These are phyloP conservation scores for Lichtheimia corymbifera DNA, from an alignment of 371 early-diverging fungal genomes.

Conservation along the genomic window DNA sequence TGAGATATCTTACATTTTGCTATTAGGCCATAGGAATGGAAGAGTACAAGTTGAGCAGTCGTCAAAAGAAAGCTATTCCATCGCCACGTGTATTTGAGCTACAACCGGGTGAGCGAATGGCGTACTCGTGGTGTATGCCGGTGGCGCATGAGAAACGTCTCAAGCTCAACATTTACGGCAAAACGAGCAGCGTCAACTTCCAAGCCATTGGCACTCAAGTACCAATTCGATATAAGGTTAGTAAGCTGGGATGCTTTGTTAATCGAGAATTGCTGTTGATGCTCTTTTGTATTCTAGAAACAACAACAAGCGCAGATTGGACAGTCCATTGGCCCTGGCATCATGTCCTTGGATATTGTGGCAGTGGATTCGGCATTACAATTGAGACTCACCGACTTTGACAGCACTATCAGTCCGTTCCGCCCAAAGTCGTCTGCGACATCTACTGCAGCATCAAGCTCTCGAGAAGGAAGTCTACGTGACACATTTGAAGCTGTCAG, in stretches of 20 bases:
- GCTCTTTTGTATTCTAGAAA: slow-evolving; percentile 10
- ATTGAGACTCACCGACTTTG: slow-evolving; percentile 74
- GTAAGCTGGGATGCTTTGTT: background rate
- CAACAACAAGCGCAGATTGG: slow-evolving; percentile 10
- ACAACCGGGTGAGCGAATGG: slow-evolving; percentile 42
- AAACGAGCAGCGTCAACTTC: slow-evolving; percentile 75
- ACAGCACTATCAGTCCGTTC: slow-evolving; percentile 62
- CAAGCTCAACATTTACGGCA: slow-evolving; percentile 68
- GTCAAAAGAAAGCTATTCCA: slow-evolving; percentile 30
- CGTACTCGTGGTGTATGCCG: slow-evolving; percentile 95
- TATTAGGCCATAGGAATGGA: slow-evolving; percentile 21
- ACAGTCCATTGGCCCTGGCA: slow-evolving; percentile 18
- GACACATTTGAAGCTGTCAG: slow-evolving; percentile 61
- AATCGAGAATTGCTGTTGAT: background rate
- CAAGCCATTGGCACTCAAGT: slow-evolving; percentile 89
- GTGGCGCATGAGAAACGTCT: slow-evolving; percentile 70
- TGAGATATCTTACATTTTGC: background rate
- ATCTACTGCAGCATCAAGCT: slow-evolving; percentile 32
- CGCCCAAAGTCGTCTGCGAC: slow-evolving; percentile 45
- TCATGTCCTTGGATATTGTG: slow-evolving; percentile 81
- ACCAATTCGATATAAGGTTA: slow-evolving; percentile 78
- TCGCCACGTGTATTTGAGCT: slow-evolving; percentile 23
- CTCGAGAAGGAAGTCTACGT: slow-evolving; percentile 37
- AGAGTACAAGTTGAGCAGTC: slow-evolving; percentile 34
- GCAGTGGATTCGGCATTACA: slow-evolving; percentile 87